Evolutionary conservation across 805 yeast species (phyloP).

Genomic region (Zygotorulaspora florentina): DNA sequence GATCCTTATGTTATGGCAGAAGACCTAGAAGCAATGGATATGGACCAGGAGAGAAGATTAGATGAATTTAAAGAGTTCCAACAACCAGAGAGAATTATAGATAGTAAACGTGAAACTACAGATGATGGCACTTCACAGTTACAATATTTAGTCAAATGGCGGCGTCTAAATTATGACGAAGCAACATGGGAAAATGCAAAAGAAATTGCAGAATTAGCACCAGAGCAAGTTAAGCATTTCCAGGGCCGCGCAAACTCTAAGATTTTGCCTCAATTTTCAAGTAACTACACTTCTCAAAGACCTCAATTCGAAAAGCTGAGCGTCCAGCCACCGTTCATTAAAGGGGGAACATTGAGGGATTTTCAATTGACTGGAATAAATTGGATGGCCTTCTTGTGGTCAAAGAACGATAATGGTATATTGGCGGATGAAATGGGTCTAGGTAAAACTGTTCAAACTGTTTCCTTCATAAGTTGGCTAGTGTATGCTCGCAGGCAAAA

Average conservation of each 20-base stretch:
- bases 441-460: constrained; percentile 97
- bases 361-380: constrained; percentile 96
- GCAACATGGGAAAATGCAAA: constrained; percentile 96
- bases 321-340: constrained; percentile 83
- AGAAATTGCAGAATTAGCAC: constrained; percentile 78
- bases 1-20: constrained; percentile 85
- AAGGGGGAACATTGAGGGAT: constrained; percentile 89
- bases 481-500: constrained; percentile 92
- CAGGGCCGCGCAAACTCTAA: constrained; percentile 79
- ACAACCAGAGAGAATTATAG: constrained; percentile 84
- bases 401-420: constrained; percentile 94
- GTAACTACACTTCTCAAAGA: constrained; percentile 60
- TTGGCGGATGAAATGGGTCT: constrained; percentile 98
- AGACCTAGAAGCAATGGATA: constrained; percentile 89
- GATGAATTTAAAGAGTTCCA: constrained; percentile 83
- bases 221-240: constrained; percentile 75
- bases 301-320: constrained; percentile 86
- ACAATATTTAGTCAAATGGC: constrained; percentile 90
- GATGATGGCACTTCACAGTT: constrained; percentile 59
- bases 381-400: constrained; percentile 99
- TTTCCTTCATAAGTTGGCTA: constrained; percentile 89
- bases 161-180: constrained; percentile 86
- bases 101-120: constrained; percentile 63
- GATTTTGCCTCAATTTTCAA: constrained; percentile 76
- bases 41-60: constrained; percentile 77